Evolutionary conservation across 495 filamentous ascomycete genomes (phyloP), one percentile per base, ranked within the genome.

Genomic region (Aspergillus conjunctus): DNA sequence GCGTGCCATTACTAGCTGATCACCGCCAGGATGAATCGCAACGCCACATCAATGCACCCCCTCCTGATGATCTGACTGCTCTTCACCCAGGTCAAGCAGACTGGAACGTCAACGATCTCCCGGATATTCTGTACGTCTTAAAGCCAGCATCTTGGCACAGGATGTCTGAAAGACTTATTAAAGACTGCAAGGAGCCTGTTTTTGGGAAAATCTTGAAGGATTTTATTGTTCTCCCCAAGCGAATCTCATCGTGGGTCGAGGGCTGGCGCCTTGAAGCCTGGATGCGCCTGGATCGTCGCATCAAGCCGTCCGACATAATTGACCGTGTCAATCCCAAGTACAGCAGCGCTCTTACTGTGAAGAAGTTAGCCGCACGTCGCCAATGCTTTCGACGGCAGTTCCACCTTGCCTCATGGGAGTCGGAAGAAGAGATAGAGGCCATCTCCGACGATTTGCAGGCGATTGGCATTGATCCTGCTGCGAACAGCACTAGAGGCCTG

Each of bases 261-360:
- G 64, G 58, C 8, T 69, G 59, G 59, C 55, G 64, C 15, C 57
- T 69, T n/a, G 67, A 69, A 57, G 60, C 67, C 22, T 69, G 67
- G 67, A 26, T 57, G 21, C 61, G 63, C 20, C 61, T 65, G 12
- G 67, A 69, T 33, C 61, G 58, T 41, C 58, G 64, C 15, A 60
- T 69, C n/a, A 62, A 55, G 15, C n/a, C 14, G 0, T 14, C 53
- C 12, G 67, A 69, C n/a, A 69, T 69, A 10, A 54, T 69, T 11
- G 67, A 67, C 49, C 61, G 67, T 3, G 41, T 67, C 31, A 61
- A 67, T 37, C 65, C 65, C 18, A 33, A 30, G n/a, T 59, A 58
- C 46, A 52, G 46, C 11, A 1, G 4, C 1, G 30, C 22, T 12
- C 33, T 67, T 21, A 51, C 34, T 4, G n/a, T 34, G 11, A n/a